phyloP scores from a whole-genome alignment of 139 green algal species.

The Chlorella sp. region DNA sequence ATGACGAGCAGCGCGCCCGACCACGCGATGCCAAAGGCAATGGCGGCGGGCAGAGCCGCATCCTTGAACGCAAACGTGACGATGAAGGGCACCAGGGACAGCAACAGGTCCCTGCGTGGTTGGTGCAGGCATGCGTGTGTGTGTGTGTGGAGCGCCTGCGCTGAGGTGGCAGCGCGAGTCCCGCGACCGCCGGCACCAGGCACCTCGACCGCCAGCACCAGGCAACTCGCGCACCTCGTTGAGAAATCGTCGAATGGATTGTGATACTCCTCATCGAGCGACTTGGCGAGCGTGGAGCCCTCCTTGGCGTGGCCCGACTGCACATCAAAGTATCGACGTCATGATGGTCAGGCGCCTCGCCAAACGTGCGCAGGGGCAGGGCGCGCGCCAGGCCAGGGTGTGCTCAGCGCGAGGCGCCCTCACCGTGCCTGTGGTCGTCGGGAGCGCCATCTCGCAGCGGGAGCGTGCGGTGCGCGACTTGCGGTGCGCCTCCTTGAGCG shows the following conservation, averaged over 20 bases:
- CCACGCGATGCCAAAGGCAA: slow-evolving; percentile 1
- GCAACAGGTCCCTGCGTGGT: slow-evolving; percentile 6
- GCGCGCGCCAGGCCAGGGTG: no score
- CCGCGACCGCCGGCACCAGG: not conserved
- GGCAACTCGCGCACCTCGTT: not conserved
- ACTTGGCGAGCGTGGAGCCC: not conserved
- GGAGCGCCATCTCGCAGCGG: no score
- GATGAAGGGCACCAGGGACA: slow-evolving; percentile 13
- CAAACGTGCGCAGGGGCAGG: no score
- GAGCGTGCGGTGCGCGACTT: no score
- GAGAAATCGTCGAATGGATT: not conserved
- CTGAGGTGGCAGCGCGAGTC: not conserved
- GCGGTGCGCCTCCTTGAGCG: no score
- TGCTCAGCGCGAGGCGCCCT: no score
- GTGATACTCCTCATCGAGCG: not conserved
- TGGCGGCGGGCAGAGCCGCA: not conserved
- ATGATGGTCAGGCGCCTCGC: no score
- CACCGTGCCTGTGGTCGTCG: no score
- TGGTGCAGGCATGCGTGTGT: no score
- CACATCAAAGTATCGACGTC: no score
- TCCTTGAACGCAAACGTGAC: slow-evolving; percentile 12
- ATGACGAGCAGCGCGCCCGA: slow-evolving; percentile 1
- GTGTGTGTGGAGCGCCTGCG: not conserved
- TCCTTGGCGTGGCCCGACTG: no score
- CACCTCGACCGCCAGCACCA: not conserved